Evolutionary conservation across 768 basidiomycete species (phyloP), one percentile per base, ranked within the genome.

Genomic region (Pholiota molesta): DNA sequence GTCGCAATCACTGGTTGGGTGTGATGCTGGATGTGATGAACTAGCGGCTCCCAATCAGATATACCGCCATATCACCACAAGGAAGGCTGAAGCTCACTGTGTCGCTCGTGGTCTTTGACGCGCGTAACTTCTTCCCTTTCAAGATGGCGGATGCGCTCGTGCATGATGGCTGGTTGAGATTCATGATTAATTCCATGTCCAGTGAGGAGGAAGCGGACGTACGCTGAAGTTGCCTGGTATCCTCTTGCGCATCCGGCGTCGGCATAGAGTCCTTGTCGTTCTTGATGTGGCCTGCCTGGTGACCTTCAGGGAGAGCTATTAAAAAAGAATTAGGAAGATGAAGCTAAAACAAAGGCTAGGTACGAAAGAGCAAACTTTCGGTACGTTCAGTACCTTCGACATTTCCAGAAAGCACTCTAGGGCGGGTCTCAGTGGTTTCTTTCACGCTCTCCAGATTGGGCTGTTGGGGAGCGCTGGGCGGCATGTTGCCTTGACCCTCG

Each of bases 21-120:
- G 64, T 79, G 77, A 53, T 79, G 74, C 56, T 78, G 77, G 13
- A 79, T 66, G 39, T 77, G 77, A 62, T 79, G 78, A 37, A 76
- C 77, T 77, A 13, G 35, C 35, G 5, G 13, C 35, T 16, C 10
- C 14, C 10, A 13, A 9, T 37, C 35, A 37, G 35, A 37, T 37
- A 35, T 37, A 11, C 35, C 2, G 13, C 35, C 14, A 16, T 37
- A 16, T 13, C 13, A 37, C 10, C 10, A 1, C 7, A 11, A 13
- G 35, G 14, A 14, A 16, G 14, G 2, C 35, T 8, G 28, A 56
- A 40, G 57, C 75, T 47, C 63, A 77, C 75, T 69, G 52, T 78
- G 77, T 2, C 76, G 72, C 16, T 78, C 75, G 40, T 65, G 68
- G 7, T 77, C 73, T 51, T 69, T 75, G 28, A 74, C 59, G 28